These are phyloP conservation scores for Cyclotella baltica DNA, from an alignment of 108 stramenopile genomes.

Conservation along the genomic window DNA sequence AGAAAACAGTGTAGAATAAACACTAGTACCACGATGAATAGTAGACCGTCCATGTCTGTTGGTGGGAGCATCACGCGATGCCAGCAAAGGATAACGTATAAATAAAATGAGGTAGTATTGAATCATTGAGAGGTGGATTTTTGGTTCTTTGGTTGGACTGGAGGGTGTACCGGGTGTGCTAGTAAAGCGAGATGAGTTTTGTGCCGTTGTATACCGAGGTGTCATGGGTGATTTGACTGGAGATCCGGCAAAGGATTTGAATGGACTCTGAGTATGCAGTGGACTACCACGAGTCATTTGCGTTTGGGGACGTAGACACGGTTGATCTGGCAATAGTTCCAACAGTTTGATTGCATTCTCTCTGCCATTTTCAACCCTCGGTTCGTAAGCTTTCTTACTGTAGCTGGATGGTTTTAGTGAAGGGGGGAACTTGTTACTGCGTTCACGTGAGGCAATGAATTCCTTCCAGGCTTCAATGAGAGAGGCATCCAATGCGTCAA, in stretches of 20 bases:
- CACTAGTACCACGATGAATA: neutral
- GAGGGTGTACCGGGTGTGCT: neutral
- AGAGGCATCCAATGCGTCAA: conserved; percentile 25
- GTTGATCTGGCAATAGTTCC: conserved; percentile 7
- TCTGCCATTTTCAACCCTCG: neutral
- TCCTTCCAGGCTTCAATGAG: conserved; percentile 39
- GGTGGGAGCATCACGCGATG: too few relatives aligned
- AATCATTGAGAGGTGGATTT: conserved; percentile 1
- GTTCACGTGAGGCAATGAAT: neutral
- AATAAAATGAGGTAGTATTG: conserved; percentile 10
- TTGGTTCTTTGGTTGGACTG: neutral
- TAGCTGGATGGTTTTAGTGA: too few relatives aligned
- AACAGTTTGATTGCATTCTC: neutral
- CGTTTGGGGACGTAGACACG: neutral
- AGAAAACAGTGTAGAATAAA: neutral
- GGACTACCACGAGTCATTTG: neutral
- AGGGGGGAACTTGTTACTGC: neutral
- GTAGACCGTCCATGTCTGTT: neutral
- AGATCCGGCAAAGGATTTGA: conserved; percentile 3
- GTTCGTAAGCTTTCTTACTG: too few relatives aligned
- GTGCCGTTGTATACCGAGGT: neutral
- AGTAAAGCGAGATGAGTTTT: neutral
- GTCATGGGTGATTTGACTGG: neutral
- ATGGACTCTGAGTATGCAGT: neutral
- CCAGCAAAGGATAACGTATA: neutral